Evolutionary conservation across 108 stramenopile genomes (phyloP).

Genomic region (Discostella pseudostelligera): DNA sequence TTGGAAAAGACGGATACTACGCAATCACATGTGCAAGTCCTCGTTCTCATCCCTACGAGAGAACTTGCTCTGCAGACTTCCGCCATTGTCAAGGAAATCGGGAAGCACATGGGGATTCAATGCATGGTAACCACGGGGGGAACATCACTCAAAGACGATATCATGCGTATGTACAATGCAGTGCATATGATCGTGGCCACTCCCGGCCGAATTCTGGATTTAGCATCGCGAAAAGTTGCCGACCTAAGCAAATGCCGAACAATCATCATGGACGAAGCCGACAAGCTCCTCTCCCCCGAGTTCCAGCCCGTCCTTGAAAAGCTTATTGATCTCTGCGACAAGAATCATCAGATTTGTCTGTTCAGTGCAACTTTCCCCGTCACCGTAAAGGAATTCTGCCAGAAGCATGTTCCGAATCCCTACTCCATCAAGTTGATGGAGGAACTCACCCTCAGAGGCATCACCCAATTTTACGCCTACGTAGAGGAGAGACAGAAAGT

Average conservation of each 20-base stretch:
- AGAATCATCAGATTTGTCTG: constrained; percentile 94
- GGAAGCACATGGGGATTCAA: constrained; percentile 97
- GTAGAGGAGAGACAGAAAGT: constrained; percentile 99
- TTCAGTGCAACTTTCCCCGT: constrained; percentile 99
- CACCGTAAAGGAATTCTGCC: constrained; percentile 95
- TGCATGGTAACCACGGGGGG: constrained; percentile 99
- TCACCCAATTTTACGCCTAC: constrained; percentile 98
- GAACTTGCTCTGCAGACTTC: constrained; percentile 98
- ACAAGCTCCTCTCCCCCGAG: constrained; percentile 96
- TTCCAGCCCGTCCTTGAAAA: constrained; percentile 96
- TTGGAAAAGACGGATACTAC: constrained; percentile 95
- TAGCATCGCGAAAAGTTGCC: constrained; percentile 95
- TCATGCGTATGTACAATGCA: constrained; percentile 96
- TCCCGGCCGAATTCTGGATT: constrained; percentile 96
- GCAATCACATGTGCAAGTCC: constrained; percentile 85
- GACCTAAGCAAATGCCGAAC: constrained; percentile 92
- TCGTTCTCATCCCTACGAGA: constrained; percentile 96
- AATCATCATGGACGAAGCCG: constrained; percentile 98
- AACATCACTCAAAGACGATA: constrained; percentile 96
- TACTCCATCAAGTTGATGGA: constrained; percentile 99
- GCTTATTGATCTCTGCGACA: constrained; percentile 84
- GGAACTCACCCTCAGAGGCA: constrained; percentile 98
- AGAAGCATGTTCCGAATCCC: constrained; percentile 89
- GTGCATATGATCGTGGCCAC: constrained; percentile 96
- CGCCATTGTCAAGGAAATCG: constrained; percentile 97